These are phyloP conservation scores for Salvia miltiorrhiza DNA, from an alignment of 257 asterid genomes.

Conservation along the genomic window DNA sequence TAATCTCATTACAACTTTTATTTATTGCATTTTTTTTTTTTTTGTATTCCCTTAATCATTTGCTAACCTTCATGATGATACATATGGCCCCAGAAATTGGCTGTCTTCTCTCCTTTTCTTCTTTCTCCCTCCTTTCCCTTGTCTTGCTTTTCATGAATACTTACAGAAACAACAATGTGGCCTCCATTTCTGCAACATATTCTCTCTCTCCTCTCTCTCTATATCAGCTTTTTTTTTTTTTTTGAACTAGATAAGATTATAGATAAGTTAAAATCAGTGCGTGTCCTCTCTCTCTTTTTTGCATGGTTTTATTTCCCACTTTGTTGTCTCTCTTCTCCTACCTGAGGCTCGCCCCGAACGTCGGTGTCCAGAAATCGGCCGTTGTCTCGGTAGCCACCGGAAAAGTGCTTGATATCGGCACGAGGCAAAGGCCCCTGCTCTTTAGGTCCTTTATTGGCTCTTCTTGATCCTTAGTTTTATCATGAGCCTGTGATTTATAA, in stretches of 20 bases:
- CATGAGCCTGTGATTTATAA: conserved; percentile 29
- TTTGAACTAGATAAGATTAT: not conserved
- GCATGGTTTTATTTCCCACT: not conserved
- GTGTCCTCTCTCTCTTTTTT: not conserved
- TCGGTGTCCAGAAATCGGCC: conserved; percentile 72
- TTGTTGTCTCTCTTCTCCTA: conserved; percentile 18
- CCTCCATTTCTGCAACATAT: conserved; percentile 17
- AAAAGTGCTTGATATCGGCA: conserved; percentile 77
- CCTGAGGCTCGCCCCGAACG: conserved; percentile 56
- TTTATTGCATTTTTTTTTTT: conserved; percentile 6
- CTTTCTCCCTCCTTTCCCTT: conserved; percentile 2
- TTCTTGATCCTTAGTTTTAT: conserved; percentile 35
- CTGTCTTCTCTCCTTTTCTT: conserved; percentile 34
- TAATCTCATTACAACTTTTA: conserved; percentile 23
- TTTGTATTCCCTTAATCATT: conserved; percentile 48
- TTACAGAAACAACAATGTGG: conserved; percentile 26
- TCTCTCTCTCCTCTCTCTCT: not conserved
- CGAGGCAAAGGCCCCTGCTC: conserved; percentile 78
- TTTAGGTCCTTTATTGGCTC: conserved; percentile 43
- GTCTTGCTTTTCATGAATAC: conserved; percentile 26
- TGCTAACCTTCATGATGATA: conserved; percentile 23
- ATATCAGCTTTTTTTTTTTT: conserved; percentile 21
- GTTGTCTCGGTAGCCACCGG: conserved; percentile 63
- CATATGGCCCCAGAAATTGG: conserved; percentile 49
- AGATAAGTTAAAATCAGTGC: not conserved